Evolutionary conservation across 2,329 filamentous ascomycete species (phyloP).

Genomic region (Dendryphion nanum): DNA sequence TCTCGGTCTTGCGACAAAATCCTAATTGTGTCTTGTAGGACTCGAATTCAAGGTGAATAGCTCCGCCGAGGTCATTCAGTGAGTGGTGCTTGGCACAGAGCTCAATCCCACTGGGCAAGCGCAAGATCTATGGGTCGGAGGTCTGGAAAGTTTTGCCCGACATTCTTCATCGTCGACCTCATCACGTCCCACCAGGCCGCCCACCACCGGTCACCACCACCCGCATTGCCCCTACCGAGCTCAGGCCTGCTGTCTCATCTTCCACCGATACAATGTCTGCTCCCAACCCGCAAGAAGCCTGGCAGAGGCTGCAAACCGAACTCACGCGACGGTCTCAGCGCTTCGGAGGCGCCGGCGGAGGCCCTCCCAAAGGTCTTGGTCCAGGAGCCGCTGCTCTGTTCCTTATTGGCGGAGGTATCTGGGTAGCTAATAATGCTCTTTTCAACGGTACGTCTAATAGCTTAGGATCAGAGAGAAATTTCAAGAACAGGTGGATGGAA

Average conservation of each 20-base stretch:
- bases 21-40: no score
- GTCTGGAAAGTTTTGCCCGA: constrained; percentile 23
- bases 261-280: constrained; percentile 36
- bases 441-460: constrained; percentile 59
- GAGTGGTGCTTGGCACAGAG: no score
- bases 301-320: constrained; percentile 63
- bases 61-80: no score
- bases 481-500: no score
- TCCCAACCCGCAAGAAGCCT: constrained; percentile 64
- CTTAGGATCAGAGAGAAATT: background rate
- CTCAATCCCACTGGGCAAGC: no score
- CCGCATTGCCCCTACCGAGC: constrained; percentile 13
- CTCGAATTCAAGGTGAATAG: no score
- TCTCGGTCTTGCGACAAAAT: no score
- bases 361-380: constrained; percentile 52
- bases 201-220: constrained; percentile 15
- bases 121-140: constrained; percentile 18
- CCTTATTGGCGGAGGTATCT: constrained; percentile 53
- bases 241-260: no score
- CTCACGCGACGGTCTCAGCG: constrained; percentile 47
- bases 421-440: constrained; percentile 61
- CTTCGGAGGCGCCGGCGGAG: constrained; percentile 51
- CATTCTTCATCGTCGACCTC: constrained; percentile 23
- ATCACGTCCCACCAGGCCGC: constrained; percentile 15
- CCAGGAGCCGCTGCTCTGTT: constrained; percentile 56